Percentiles rank a stretch among this genome's conserved stretches.
phyloP scores from a whole-genome alignment of 441 rosid genomes.

The Erodium chrysanthum region DNA sequence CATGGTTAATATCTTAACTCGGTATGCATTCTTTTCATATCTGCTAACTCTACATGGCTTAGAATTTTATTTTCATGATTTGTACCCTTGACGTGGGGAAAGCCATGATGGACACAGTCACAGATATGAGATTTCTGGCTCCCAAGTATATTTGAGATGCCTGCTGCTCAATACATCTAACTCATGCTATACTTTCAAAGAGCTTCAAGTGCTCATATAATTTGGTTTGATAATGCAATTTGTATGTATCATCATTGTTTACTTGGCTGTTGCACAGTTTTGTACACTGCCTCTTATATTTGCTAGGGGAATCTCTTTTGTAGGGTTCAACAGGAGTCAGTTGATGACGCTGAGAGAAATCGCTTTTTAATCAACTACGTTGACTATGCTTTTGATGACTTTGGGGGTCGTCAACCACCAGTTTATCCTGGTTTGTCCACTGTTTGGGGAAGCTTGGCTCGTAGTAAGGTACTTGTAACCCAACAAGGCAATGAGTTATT shows the following conservation, averaged over 20 bases:
- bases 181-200: background rate
- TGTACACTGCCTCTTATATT: background rate
- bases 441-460: slow-evolving; percentile 99
- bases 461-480: slow-evolving; percentile 69
- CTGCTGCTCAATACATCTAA: background rate
- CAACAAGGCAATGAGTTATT: background rate
- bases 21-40: slow-evolving; percentile 38
- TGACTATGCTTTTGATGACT: slow-evolving; percentile 97
- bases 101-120: background rate
- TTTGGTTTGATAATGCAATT: background rate
- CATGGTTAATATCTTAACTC: slow-evolving; percentile 92
- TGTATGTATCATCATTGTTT: background rate
- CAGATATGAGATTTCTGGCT: background rate
- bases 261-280: background rate
- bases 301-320: slow-evolving; percentile 18
- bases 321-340: slow-evolving; percentile 98
- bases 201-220: slow-evolving; percentile 1
- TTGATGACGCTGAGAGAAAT: slow-evolving; percentile 94
- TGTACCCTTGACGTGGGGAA: background rate
- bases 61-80: slow-evolving; percentile 8
- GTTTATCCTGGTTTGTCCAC: slow-evolving; percentile 98
- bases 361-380: slow-evolving; percentile 87
- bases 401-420: slow-evolving; percentile 97
- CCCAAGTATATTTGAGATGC: background rate
- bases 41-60: background rate